phyloP scores from a whole-genome alignment of 129 eudicot genomes.

The Flaveria linearis region DNA sequence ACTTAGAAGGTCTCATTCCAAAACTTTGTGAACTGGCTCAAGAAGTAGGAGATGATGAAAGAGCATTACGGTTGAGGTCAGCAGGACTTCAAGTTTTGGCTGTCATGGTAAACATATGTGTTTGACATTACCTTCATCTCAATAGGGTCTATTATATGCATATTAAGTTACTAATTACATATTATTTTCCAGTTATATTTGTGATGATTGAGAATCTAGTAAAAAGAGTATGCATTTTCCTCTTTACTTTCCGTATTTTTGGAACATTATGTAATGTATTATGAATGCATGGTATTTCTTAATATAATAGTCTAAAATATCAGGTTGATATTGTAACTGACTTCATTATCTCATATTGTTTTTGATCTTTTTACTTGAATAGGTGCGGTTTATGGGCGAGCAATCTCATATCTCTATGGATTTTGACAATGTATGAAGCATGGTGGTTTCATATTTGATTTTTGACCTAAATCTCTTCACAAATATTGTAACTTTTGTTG shows the following conservation, averaged over 20 bases:
- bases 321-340: conserved; percentile 3
- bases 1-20: conserved; percentile 76
- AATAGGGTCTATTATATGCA: conserved; percentile 3
- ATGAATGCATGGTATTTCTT: conserved; percentile 16
- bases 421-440: conserved; percentile 68
- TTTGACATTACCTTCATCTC: conserved; percentile 21
- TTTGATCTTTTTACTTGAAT: neutral
- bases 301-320: neutral
- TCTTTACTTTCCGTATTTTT: conserved; percentile 9
- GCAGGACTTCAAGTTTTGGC: conserved; percentile 80
- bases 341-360: conserved; percentile 20
- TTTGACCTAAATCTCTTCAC: conserved; percentile 11
- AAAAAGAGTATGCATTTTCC: conserved; percentile 8
- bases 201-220: conserved; percentile 17
- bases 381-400: conserved; percentile 84
- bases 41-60: conserved; percentile 78
- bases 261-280: conserved; percentile 11
- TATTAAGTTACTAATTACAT: conserved; percentile 2
- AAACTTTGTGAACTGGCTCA: conserved; percentile 75
- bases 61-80: conserved; percentile 56
- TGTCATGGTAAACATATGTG: conserved; percentile 47
- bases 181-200: neutral
- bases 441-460: conserved; percentile 19
- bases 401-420: conserved; percentile 85
- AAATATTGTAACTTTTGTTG: neutral